Evolutionary conservation across 768 basidiomycete genomes (phyloP), one percentile per base, ranked within the genome.

Genomic region (Termitomyces sp.): DNA sequence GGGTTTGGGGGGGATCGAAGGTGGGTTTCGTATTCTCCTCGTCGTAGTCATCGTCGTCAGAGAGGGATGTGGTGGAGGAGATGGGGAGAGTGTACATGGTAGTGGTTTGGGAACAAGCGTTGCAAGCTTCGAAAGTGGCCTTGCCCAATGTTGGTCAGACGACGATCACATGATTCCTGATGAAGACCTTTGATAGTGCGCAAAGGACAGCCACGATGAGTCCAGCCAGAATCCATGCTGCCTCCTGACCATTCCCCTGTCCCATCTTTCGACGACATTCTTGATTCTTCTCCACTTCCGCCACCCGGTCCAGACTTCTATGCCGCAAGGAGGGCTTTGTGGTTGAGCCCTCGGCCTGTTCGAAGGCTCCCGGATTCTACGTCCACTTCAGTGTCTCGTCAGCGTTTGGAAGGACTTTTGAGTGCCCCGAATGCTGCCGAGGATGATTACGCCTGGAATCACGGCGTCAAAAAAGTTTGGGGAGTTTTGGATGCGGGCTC

Each of bases 11-110:
- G 66, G 69, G 42, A 60, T 84, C 82, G 68, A 83, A 84, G 64
- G 77, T 76, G 61, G 83, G 83, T 48, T 74, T 73, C 32, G 64
- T 65, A 53, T 60, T 65, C 22, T 75, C 69, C 54, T 77, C 75
- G 38, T 80, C 81, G 67, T 87, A 84, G 66, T 87, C 84, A 61
- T 87, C 84, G 62, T 84, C 83, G 72, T 88, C 88, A 35, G 88
- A 90, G 61, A 90, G 77, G 18, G 90, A 90, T n/a, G 86, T 89
- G 9, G 79, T 83, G 5, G 89, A 90, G 62, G 87, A 86, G n/a
- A 82, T 77, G 72, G 80, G 65, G 76, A 87, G 73, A 66, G 75
- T 78, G 70, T 81, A 80, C 64, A 71, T 71, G 68, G 75, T 72
- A 64, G 69, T 73, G 64, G 73, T 70, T 65, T 67, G 59, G 61